These are phyloP conservation scores for Linnemannia hyalina DNA, from an alignment of 192 early-diverging fungal species.

Conservation along the genomic window DNA sequence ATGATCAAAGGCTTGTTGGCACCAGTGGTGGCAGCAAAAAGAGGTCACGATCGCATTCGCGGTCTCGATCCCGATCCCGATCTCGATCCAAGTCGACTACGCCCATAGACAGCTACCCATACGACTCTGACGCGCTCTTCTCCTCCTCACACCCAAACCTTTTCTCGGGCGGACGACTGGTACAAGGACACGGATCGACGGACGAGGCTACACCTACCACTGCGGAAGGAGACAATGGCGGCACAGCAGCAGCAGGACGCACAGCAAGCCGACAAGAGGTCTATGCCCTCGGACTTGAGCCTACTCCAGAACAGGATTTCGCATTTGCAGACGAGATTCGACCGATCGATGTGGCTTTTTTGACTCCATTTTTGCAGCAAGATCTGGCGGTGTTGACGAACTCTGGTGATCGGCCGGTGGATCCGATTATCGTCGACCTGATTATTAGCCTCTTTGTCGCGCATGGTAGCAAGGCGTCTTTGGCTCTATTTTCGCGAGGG, in stretches of 20 bases:
- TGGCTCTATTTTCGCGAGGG: neutral
- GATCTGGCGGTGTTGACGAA: conserved; percentile 36
- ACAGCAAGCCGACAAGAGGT: conserved; percentile 10
- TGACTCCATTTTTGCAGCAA: conserved; percentile 26
- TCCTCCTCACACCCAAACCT: neutral
- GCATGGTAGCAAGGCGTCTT: neutral
- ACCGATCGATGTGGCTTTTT: neutral
- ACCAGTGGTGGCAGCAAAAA: neutral
- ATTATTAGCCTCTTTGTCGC: conserved; percentile 12
- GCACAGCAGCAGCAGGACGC: no score
- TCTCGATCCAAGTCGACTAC: conserved; percentile 30
- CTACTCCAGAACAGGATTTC: conserved; percentile 15
- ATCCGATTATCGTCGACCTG: conserved; percentile 25
- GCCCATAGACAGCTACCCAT: conserved; percentile 47
- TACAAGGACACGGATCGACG: neutral
- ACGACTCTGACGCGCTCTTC: conserved; percentile 10
- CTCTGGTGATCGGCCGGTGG: neutral
- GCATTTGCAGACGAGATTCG: conserved; percentile 20
- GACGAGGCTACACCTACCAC: neutral
- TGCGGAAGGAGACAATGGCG: neutral
- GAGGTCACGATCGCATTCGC: conserved; percentile 17
- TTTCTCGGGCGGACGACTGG: neutral
- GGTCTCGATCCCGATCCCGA: conserved; percentile 10
- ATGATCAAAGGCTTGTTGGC: neutral
- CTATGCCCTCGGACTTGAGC: conserved; percentile 26